These are phyloP conservation scores for Ceratocystis huliohia DNA, from an alignment of 2,329 filamentous ascomycete genomes.

Conservation along the genomic window DNA sequence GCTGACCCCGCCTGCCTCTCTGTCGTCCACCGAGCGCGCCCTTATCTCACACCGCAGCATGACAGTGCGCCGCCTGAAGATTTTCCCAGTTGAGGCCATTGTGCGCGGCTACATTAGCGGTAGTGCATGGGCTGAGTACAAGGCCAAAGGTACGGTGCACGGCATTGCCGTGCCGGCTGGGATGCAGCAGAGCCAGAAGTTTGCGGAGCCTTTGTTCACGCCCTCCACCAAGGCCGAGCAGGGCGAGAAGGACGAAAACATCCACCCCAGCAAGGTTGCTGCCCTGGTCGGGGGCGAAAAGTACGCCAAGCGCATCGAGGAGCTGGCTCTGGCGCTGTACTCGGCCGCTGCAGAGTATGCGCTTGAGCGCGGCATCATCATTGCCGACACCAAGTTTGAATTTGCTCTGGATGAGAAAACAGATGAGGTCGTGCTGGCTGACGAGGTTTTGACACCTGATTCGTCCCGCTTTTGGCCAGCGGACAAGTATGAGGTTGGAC, in stretches of 20 bases:
- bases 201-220: conserved; percentile 55
- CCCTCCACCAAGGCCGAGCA: conserved; percentile 75
- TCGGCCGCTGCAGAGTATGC: conserved; percentile 48
- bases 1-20: conserved; percentile 30
- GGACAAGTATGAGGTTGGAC: conserved; percentile 50
- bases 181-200: conserved; percentile 55
- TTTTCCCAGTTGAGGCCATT: conserved; percentile 71
- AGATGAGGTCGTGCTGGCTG: conserved; percentile 37
- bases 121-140: conserved; percentile 68
- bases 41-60: conserved; percentile 56
- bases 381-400: conserved; percentile 41
- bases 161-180: conserved; percentile 57
- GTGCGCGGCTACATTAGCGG: conserved; percentile 83
- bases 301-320: conserved; percentile 27
- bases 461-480: conserved; percentile 78
- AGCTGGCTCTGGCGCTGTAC: conserved; percentile 28
- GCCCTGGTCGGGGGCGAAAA: conserved; percentile 28
- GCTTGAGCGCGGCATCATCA: conserved; percentile 29
- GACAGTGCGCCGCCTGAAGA: conserved; percentile 59
- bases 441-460: conserved; percentile 78
- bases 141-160: conserved; percentile 62
- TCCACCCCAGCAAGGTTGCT: conserved; percentile 55
- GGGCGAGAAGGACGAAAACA: conserved; percentile 75
- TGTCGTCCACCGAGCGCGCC: conserved; percentile 35
- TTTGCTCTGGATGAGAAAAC: conserved; percentile 31